Conservation (phyloP, 1,284 basidiomycete species). For the Marasmius tenuissimus region DNA sequence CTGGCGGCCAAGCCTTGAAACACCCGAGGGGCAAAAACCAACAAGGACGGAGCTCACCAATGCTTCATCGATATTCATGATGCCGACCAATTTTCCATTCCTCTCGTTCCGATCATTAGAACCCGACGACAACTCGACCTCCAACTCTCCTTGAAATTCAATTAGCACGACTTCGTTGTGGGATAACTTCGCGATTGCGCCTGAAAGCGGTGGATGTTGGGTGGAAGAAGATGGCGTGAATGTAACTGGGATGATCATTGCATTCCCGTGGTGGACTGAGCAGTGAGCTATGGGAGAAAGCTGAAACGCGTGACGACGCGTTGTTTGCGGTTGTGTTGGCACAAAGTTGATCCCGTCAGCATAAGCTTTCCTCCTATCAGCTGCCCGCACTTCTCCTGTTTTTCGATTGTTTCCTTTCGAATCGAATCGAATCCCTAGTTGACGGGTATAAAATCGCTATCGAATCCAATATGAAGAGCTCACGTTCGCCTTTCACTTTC, state of each 20-base stretch:
- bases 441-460: too few relatives aligned
- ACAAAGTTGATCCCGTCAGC: background rate
- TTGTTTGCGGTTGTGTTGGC: background rate
- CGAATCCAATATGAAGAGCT: too few relatives aligned
- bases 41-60: slow-evolving; percentile 34
- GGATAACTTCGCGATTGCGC: slow-evolving; percentile 62
- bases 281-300: background rate
- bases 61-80: slow-evolving; percentile 50
- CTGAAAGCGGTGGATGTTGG: slow-evolving; percentile 45
- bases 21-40: too few relatives aligned
- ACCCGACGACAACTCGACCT: slow-evolving; percentile 47
- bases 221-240: slow-evolving; percentile 33
- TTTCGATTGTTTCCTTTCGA: too few relatives aligned
- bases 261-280: background rate
- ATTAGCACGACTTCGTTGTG: slow-evolving; percentile 70
- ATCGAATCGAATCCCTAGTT: too few relatives aligned
- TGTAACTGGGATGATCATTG: slow-evolving; percentile 56
- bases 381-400: too few relatives aligned
- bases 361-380: too few relatives aligned
- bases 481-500: too few relatives aligned
- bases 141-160: slow-evolving; percentile 73
- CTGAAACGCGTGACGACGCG: background rate
- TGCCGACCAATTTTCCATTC: slow-evolving; percentile 66
- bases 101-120: slow-evolving; percentile 36
- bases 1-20: too few relatives aligned